A percentile compares a stretch with the other conserved stretches of the same genome.
These are phyloP conservation scores for Apiotrichum mycotoxinovorans DNA, from an alignment of 1,284 basidiomycete genomes.

Conservation along the genomic window DNA sequence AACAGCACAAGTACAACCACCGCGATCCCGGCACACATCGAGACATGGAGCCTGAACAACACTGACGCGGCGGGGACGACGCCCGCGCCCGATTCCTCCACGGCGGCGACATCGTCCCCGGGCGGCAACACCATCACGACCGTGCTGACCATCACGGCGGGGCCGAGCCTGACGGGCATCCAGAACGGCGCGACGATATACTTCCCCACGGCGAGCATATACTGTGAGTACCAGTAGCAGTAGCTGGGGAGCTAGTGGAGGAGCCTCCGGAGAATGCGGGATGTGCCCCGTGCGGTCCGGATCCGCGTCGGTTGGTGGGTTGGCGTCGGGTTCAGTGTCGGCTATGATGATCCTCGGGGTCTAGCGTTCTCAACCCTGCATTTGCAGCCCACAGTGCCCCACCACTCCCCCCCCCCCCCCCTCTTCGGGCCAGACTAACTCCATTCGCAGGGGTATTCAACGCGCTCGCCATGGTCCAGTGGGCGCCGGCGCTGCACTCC, in stretches of 20 bases:
- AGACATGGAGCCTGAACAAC: too few relatives aligned
- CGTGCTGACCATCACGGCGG: background rate
- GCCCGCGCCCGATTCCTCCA: background rate
- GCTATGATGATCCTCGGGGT: too few relatives aligned
- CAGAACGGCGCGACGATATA: slow-evolving; percentile 2
- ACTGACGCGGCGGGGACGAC: too few relatives aligned
- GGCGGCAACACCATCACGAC: background rate
- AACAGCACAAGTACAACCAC: too few relatives aligned
- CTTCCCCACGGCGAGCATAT: background rate
- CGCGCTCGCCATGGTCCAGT: slow-evolving; percentile 4
- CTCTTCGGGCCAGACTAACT: background rate
- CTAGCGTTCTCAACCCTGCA: too few relatives aligned
- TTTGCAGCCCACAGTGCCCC: too few relatives aligned
- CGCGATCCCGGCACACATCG: too few relatives aligned
- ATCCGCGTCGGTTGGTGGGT: too few relatives aligned
- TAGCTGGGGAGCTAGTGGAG: too few relatives aligned
- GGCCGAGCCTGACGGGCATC: background rate
- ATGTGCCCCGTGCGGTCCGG: too few relatives aligned
- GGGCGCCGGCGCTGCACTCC: slow-evolving; percentile 5
- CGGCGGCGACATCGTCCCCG: background rate
- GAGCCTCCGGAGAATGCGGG: too few relatives aligned
- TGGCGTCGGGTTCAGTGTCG: background rate
- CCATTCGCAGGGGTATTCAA: slow-evolving; percentile 1
- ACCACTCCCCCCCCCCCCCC: too few relatives aligned
- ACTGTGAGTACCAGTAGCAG: slow-evolving; percentile 10